Evolutionary conservation across 306 rosid genomes (phyloP), one percentile per base, ranked within the genome.

Genomic region (Medicago ruthenica): DNA sequence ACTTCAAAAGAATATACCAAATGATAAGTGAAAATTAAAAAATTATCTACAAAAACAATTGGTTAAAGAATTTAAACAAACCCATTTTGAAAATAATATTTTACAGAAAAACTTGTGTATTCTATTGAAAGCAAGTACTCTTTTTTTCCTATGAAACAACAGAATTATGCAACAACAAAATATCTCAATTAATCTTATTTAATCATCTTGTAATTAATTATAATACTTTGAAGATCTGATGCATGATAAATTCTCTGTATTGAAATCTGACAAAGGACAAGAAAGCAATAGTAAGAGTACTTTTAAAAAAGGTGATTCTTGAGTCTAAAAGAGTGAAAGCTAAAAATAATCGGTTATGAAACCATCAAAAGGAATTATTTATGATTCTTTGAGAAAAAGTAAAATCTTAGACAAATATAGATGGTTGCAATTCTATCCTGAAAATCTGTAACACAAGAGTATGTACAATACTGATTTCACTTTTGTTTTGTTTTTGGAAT

Each of bases 391-490:
- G 7, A 41, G 63, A 77, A 84, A 85, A 81, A 71, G 78, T 15
- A 12, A 55, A 59, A 34, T 65, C 67, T 84, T 58, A 75, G 41
- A 54, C 79, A 75, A 60, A 75, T 82, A 54, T 83, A 60, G 83
- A 81, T 84, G 90, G 84, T 58, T 59, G 54, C 77, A 50, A 77
- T 85, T 86, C 69, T 74, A 78, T 85, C 75, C 31, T 14, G 3
- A 17, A 54, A 50, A 62, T 20, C 60, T 78, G 84, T n/a, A 15
- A n/a, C 9, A 55, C 31, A 55, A 55, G 12, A 54, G 61, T 2
- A 24, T 24, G 27, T 24, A 24, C 27, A 16, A 8, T 17, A 16
- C 9, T 53, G 24, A 17, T 17, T 53, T 53, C 13, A 53, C 12
- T 53, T 17, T 72, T 48, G 48, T 67, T 2, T 60, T 22, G 1